A percentile compares a stretch with the other conserved stretches of the same genome.
These are phyloP conservation scores for Mortierella sp. DNA, from an alignment of 371 early-diverging fungal genomes.

Conservation along the genomic window DNA sequence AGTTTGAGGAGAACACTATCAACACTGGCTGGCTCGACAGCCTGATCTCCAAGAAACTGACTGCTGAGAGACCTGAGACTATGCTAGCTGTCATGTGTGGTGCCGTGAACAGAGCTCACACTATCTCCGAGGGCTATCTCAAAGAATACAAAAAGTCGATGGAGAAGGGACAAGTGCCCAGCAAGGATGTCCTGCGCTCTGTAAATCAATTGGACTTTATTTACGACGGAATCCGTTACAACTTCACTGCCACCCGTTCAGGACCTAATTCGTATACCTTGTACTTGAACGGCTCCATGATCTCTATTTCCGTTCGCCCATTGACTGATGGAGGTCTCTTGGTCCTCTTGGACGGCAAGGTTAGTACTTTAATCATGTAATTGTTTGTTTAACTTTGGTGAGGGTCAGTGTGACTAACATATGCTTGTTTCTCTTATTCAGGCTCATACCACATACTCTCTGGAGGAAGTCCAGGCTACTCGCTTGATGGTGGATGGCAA, in stretches of 20 bases:
- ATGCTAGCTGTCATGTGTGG: constrained; percentile 93
- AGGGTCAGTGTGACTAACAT: neutral
- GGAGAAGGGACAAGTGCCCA: constrained; percentile 94
- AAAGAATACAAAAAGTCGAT: constrained; percentile 84
- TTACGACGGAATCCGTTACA: constrained; percentile 89
- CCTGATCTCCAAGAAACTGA: constrained; percentile 90
- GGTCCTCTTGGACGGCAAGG: constrained; percentile 88
- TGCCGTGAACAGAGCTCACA: constrained; percentile 90
- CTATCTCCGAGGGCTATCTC: constrained; percentile 68
- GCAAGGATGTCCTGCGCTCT: constrained; percentile 80
- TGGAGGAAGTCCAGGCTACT: constrained; percentile 91
- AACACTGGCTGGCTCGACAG: constrained; percentile 98
- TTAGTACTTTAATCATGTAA: constrained; percentile 17
- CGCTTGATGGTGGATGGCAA: constrained; percentile 93
- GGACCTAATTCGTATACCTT: constrained; percentile 87
- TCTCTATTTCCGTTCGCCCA: constrained; percentile 83
- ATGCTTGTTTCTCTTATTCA: constrained; percentile 9
- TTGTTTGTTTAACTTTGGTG: neutral
- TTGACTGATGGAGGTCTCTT: constrained; percentile 95
- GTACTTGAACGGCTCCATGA: constrained; percentile 85
- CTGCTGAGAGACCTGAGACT: constrained; percentile 92
- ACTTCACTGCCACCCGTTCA: constrained; percentile 84
- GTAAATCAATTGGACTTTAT: constrained; percentile 90
- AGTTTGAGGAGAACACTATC: constrained; percentile 90
- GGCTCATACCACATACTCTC: constrained; percentile 90